Percentiles rank a stretch among this genome's conserved stretches.
Conservation (phyloP, 1,284 basidiomycete species). For the Ganoderma sp. region DNA sequence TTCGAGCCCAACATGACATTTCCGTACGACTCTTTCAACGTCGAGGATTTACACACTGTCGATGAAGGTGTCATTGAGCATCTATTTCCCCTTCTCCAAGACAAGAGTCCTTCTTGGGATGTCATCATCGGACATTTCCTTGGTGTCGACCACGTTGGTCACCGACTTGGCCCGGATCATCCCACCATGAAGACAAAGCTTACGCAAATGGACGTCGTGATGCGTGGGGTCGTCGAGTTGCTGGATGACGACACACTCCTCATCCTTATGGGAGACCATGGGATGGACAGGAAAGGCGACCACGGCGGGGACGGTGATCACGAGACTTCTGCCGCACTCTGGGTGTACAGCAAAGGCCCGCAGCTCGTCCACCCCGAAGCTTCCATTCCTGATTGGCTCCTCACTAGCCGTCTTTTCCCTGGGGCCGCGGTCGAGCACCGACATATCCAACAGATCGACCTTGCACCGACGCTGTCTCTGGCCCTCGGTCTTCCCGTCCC, state of each 20-base stretch:
- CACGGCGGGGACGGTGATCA: conserved; percentile 92
- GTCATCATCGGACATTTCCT: conserved; percentile 93
- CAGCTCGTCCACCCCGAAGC: conserved; percentile 46
- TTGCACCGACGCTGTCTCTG: conserved; percentile 90
- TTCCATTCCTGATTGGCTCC: conserved; percentile 52
- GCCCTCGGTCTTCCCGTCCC: conserved; percentile 93
- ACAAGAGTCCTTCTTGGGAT: conserved; percentile 69
- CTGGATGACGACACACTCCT: conserved; percentile 87
- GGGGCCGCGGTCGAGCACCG: conserved; percentile 62
- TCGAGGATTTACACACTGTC: conserved; percentile 96
- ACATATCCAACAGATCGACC: conserved; percentile 90
- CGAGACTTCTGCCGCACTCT: conserved; percentile 88
- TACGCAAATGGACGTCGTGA: conserved; percentile 84
- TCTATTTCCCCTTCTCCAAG: conserved; percentile 79
- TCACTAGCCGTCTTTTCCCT: conserved; percentile 68
- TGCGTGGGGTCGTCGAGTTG: conserved; percentile 70
- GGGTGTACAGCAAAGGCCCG: conserved; percentile 86
- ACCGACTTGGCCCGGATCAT: conserved; percentile 91
- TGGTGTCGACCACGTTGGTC: conserved; percentile 98
- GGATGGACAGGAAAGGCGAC: conserved; percentile 95
- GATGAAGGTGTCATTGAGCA: conserved; percentile 88
- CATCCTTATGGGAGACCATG: conserved; percentile 94
- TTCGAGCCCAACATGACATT: conserved; percentile 77
- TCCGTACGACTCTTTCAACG: conserved; percentile 97
- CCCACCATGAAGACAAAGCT: conserved; percentile 88